Evolutionary conservation across 1,284 basidiomycete species (phyloP).

Genomic region (Pyrrhoderma lamaoense): DNA sequence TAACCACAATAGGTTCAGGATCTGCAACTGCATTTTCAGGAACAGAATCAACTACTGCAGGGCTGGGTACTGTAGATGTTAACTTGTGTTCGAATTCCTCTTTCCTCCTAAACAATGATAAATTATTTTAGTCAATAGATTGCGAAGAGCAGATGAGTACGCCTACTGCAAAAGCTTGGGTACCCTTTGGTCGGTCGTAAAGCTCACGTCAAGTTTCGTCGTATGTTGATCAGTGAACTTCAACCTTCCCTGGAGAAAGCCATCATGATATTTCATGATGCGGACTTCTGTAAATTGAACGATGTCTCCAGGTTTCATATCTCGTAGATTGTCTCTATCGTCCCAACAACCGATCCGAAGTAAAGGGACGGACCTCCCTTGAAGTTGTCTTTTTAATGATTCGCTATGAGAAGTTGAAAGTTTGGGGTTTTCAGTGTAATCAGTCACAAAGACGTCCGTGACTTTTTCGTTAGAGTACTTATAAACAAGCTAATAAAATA

Average conservation of each 20-base stretch:
- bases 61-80: neutral
- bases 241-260: slow-evolving; percentile 37
- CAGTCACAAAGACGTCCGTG: slow-evolving; percentile 50
- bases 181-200: slow-evolving; percentile 26
- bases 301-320: slow-evolving; percentile 36
- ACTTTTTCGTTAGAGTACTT: slow-evolving; percentile 28
- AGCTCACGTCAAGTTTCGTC: slow-evolving; percentile 34
- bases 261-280: slow-evolving; percentile 31
- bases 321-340: slow-evolving; percentile 34
- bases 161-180: slow-evolving; percentile 27
- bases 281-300: slow-evolving; percentile 47
- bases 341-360: slow-evolving; percentile 47
- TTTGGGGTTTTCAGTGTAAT: slow-evolving; percentile 50
- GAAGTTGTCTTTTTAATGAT: slow-evolving; percentile 28
- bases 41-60: neutral
- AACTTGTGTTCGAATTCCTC: slow-evolving; percentile 19
- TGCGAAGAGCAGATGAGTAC: neutral
- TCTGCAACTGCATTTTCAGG: neutral
- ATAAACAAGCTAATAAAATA: slow-evolving; percentile 37
- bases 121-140: too few species aligned
- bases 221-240: slow-evolving; percentile 53
- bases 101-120: slow-evolving; percentile 24
- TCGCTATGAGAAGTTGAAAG: slow-evolving; percentile 28
- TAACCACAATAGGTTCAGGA: slow-evolving; percentile 2
- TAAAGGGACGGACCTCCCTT: slow-evolving; percentile 40